Evolutionary conservation across 495 filamentous ascomycete genomes (phyloP), one percentile per base, ranked within the genome.

Genomic region (Oleoguttula mirabilis): DNA sequence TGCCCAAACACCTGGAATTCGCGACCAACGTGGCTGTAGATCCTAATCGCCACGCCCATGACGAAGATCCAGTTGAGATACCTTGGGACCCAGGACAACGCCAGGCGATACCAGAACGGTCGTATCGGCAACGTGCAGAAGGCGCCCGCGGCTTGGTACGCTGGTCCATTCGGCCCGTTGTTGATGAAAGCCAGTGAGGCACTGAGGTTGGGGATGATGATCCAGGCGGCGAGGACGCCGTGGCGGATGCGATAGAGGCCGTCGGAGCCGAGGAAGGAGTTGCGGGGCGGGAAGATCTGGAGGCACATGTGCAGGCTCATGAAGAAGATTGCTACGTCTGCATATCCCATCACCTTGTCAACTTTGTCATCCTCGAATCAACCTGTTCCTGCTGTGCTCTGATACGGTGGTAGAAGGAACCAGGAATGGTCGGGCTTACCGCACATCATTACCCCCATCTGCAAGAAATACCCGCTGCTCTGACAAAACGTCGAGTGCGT

Each of bases 301-400:
- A 83, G 61, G 30, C 71, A 73, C 28, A 77, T 76, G 48, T 87
- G 82, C 36, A 84, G 54, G 19, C 79, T 75, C 48, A 87, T 83
- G 39, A 82, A 63, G 12, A 85, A 64, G 14, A 79, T 72, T 17
- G 79, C 70, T 41, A 79, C 63, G 55, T 87, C 81, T 77, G 25
- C 30, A 14, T 32, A 43, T 24, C 14, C 47, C 31, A 50, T 47
- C 27, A 43, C 17, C 43, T 32, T 25, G 17, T n/a, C n/a, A n/a
- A n/a, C n/a, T n/a, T n/a, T n/a, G n/a, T n/a, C n/a, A n/a, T n/a
- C n/a, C n/a, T n/a, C n/a, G n/a, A n/a, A n/a, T n/a, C n/a, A n/a
- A n/a, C n/a, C n/a, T 23, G 37, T 15, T 16, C 12, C 4, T 7
- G 14, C 14, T 12, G 40, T 10, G 36, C 17, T 19, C 36, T 20